Evolutionary conservation across 208 protist species (phyloP), one percentile per base, ranked within the genome.

Genomic region (Leishmania aethiopica): DNA sequence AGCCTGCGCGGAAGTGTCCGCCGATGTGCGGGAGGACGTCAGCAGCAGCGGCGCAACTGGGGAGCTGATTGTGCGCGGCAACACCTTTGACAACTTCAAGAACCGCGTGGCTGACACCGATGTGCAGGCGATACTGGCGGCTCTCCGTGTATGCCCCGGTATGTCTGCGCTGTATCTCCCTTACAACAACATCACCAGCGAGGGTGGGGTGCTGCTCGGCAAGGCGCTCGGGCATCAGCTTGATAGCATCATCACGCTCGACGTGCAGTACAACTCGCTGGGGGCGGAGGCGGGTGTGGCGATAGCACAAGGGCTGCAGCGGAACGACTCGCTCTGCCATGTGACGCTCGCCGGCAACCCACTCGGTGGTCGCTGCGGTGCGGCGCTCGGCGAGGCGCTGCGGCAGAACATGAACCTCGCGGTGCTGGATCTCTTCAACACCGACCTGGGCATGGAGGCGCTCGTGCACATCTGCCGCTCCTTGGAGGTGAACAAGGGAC

Each of bases 181-280:
- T 11, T 95, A 95, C 90, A 96, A 97, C 83, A 83, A 71, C 73
- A 86, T 97, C 37, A 77, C 83, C n/a, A 84, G 85, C 13, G 66
- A 49, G 13, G 94, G 92, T 0, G 91, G 85, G 11, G 71, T 71
- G 17, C 75, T 79, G 22, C 75, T 97, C 28, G 91, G 90, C 6
- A 77, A 90, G 59, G 88, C 84, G 35, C 83, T 95, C 42, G 76
- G 83, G 13, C 42, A 73, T 28, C 69, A 86, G 37, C 80, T 91
- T 37, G 77, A 79, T 57, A 84, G 79, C 17, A 49, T 97, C 55
- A 81, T 89, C 28, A 78, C 79, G 45, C 75, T 97, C 3, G 90
- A 96, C 69, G 77, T 97, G 17, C 88, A 88, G 42, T 79, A 91
- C 80, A 96, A 97, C 84, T 74, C 72, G 22, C 91, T 96, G 42